Conservation (phyloP, 495 filamentous ascomycete genomes). For the Neurospora sp. region DNA sequence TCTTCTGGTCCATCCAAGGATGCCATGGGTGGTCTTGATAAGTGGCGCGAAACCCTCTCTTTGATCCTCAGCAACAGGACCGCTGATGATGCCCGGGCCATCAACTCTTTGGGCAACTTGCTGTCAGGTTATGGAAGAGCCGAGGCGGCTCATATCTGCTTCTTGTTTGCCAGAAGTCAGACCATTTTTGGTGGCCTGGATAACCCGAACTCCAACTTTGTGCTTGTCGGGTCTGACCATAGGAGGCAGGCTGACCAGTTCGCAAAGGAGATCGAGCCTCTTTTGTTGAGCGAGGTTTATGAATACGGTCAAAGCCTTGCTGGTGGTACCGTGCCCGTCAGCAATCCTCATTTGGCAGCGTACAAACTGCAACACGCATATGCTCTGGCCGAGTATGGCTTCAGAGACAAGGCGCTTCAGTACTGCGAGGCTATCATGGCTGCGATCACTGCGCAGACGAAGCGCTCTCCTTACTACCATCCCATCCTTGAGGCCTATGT, state of each 20-base stretch:
- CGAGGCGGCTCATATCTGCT: constrained; percentile 88
- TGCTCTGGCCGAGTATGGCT: constrained; percentile 73
- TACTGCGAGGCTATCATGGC: constrained; percentile 81
- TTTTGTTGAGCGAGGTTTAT: constrained; percentile 85
- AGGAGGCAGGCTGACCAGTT: constrained; percentile 52
- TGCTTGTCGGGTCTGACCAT: constrained; percentile 78
- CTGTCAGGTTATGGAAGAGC: constrained; percentile 78
- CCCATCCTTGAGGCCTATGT: constrained; percentile 58
- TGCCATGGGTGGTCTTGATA: constrained; percentile 73
- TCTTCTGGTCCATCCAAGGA: constrained; percentile 55
- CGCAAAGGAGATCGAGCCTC: constrained; percentile 67
- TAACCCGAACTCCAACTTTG: constrained; percentile 67
- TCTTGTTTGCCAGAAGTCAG: constrained; percentile 45
- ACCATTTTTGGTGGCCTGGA: constrained; percentile 72
- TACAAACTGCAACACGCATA: constrained; percentile 86
- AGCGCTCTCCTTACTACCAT: constrained; percentile 76
- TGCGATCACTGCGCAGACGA: constrained; percentile 74
- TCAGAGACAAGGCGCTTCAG: constrained; percentile 69
- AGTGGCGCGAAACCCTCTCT: constrained; percentile 85
- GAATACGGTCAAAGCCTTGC: constrained; percentile 71
- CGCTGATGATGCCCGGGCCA: constrained; percentile 60
- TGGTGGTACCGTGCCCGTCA: constrained; percentile 40
- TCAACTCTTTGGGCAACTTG: constrained; percentile 72
- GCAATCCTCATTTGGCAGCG: constrained; percentile 69
- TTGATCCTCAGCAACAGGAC: constrained; percentile 82